A percentile compares a stretch with the other conserved stretches of the same genome.
Evolutionary conservation across 2,329 filamentous ascomycete genomes (phyloP).

Genomic region (Pezicula rhizophila): DNA sequence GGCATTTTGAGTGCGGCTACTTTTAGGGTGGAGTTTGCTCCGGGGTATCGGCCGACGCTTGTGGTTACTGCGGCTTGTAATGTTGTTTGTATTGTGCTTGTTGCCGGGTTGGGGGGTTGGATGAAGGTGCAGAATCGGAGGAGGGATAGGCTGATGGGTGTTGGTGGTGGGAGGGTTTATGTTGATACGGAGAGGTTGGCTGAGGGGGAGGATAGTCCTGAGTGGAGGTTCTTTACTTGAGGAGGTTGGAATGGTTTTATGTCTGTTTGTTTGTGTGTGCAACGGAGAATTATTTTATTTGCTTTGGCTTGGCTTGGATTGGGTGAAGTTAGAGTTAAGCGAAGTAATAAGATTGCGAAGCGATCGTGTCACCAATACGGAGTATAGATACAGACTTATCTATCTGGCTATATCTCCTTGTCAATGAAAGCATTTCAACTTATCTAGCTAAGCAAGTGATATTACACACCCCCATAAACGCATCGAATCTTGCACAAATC

Average conservation of each 20-base stretch:
- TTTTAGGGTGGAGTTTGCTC: conserved; percentile 41
- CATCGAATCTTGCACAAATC: too few relatives aligned
- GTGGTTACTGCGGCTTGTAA: conserved; percentile 37
- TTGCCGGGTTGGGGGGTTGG: conserved; percentile 34
- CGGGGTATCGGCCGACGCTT: conserved; percentile 41
- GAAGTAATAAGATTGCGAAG: too few relatives aligned
- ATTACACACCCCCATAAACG: too few relatives aligned
- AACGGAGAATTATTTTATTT: too few relatives aligned
- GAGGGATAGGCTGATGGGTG: conserved; percentile 24
- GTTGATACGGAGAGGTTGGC: conserved; percentile 33
- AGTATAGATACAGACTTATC: too few relatives aligned
- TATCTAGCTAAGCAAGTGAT: too few relatives aligned
- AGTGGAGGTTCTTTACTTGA: conserved; percentile 31
- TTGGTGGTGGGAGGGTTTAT: conserved; percentile 32
- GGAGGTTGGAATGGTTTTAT: background rate
- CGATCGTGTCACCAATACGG: too few relatives aligned
- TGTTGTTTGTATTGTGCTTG: conserved; percentile 34
- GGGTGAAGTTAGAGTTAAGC: too few relatives aligned
- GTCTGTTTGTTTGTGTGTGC: too few relatives aligned
- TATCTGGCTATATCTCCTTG: too few relatives aligned
- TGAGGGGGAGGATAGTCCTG: conserved; percentile 31
- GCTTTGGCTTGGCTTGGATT: too few relatives aligned
- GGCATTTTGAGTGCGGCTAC: conserved; percentile 40
- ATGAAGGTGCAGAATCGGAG: conserved; percentile 39
- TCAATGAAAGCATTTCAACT: too few relatives aligned